Conservation (phyloP, 805 yeast species). For the Myxozyma melibiosi region DNA sequence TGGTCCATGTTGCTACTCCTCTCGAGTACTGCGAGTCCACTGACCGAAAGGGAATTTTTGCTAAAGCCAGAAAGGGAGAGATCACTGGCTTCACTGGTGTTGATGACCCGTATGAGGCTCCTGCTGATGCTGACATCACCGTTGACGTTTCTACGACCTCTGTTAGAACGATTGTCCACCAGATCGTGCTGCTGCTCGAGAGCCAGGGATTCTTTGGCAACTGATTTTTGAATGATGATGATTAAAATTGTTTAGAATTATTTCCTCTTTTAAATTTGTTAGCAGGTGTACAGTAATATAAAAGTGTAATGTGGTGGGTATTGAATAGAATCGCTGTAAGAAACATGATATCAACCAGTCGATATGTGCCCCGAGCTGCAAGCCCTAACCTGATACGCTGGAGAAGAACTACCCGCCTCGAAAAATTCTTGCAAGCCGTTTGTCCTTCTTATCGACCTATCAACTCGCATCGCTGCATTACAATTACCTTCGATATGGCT, state of each 20-base stretch:
- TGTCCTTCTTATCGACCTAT: not conserved
- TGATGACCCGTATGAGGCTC: conserved; percentile 51
- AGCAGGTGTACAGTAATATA: no score
- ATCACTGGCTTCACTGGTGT: conserved; percentile 53
- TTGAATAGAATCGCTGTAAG: not conserved
- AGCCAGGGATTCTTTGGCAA: conserved; percentile 76
- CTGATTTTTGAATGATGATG: conserved; percentile 15
- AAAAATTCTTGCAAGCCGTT: not conserved
- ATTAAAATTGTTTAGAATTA: no score
- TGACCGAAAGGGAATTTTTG: conserved; percentile 56
- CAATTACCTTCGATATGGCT: conserved; percentile 61
- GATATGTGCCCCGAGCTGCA: not conserved
- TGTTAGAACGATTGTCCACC: conserved; percentile 71
- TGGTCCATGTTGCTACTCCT: conserved; percentile 56
- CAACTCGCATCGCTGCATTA: not conserved
- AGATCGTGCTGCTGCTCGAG: conserved; percentile 71
- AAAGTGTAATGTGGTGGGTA: not conserved
- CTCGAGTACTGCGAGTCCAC: conserved; percentile 49
- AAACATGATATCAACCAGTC: not conserved
- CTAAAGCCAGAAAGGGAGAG: conserved; percentile 51
- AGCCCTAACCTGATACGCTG: conserved; percentile 8
- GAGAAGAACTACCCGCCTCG: not conserved
- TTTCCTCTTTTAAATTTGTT: no score
- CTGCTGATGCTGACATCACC: conserved; percentile 59
- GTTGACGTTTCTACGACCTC: conserved; percentile 58